Percentiles rank a stretch among this genome's conserved stretches.
Evolutionary conservation across 495 filamentous ascomycete species (phyloP).

Genomic region (Jackrogersella multiformis): DNA sequence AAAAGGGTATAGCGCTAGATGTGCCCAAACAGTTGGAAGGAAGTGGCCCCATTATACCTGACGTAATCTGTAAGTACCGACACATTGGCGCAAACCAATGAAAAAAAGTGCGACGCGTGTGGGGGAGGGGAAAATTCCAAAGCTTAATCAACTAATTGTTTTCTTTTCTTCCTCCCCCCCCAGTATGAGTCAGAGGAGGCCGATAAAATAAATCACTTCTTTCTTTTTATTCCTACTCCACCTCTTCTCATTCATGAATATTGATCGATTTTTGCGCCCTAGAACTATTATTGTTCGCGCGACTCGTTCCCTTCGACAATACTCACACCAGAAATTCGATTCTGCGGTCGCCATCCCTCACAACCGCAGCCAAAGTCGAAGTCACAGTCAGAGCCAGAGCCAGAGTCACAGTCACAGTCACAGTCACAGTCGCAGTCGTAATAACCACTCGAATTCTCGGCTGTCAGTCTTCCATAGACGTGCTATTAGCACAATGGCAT

Average conservation of each 20-base stretch:
- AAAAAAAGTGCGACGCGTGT: conserved; percentile 12
- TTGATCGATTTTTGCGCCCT: conserved; percentile 4
- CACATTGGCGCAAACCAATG: conserved; percentile 16
- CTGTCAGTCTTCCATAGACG: conserved; percentile 29
- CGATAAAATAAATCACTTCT: conserved; percentile 1
- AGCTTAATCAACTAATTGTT: conserved; percentile 1
- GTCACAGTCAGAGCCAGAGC: no score
- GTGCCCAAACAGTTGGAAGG: background rate
- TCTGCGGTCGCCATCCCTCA: conserved; percentile 26
- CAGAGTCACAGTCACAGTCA: no score
- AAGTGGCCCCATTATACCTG: background rate
- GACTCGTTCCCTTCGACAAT: background rate
- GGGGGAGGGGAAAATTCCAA: conserved; percentile 39
- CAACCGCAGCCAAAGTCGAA: background rate
- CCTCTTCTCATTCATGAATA: no score
- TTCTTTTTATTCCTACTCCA: no score
- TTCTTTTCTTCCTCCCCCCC: background rate
- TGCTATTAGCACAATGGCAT: conserved; percentile 41
- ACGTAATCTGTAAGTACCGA: background rate
- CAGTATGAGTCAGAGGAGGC: conserved; percentile 28
- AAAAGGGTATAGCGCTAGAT: background rate
- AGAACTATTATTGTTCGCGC: conserved; percentile 20
- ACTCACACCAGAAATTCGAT: background rate
- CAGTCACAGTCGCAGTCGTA: conserved; percentile 2
- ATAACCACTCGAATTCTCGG: conserved; percentile 9